Base-by-base conservation (phyloP, 202 grass and related monocot species). In the Brachypodium distachyon region DNA sequence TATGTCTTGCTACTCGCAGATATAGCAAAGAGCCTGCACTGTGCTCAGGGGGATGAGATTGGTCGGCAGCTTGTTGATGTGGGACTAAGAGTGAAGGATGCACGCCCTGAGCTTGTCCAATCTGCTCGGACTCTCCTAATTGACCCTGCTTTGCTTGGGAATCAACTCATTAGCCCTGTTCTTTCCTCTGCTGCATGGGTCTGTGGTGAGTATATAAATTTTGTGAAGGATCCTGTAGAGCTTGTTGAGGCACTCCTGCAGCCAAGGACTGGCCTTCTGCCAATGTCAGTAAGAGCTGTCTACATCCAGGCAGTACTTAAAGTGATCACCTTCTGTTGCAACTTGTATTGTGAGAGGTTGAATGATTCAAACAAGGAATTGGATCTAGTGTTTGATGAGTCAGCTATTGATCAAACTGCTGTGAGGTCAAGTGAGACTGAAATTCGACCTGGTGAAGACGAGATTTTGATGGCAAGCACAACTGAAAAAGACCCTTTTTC, bases 231-330 rank as follows among this genome's bases (percentile, higher is more conserved):
- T 61, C 87, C 72, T 63, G 68, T 94, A 54, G 95, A 94, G 87
- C 89, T 98, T 85, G 64, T 94, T 3, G 87, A 98, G 87, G 91
- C 95, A 69, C 89, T 98, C 29, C 76, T 90, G 67, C 95, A 98
- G 80, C 95, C 95, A 32, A 98, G 91, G 78, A 90, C 77, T 72
- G 87, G 50, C 67, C 84, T 98, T 38, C 70, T 98, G 21, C 89
- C 91, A 3, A 82, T 84, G 65, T 85, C 70, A 16, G 85, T 79
- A 40, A 90, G 89, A 86, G 89, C 89, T 28, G 80, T 94, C 29
- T 98, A 92, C 82, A 84, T 98, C 73, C 89, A 94, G 60, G 83
- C 91, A 47, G 77, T 90, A 39, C 68, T 98, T 81, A 98, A 98
- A 83, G 77, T 90, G 81, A 54, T 92, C 31, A 78, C 63, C 0